Evolutionary conservation across 805 yeast species (phyloP).

Genomic region (Candida morakotiae): DNA sequence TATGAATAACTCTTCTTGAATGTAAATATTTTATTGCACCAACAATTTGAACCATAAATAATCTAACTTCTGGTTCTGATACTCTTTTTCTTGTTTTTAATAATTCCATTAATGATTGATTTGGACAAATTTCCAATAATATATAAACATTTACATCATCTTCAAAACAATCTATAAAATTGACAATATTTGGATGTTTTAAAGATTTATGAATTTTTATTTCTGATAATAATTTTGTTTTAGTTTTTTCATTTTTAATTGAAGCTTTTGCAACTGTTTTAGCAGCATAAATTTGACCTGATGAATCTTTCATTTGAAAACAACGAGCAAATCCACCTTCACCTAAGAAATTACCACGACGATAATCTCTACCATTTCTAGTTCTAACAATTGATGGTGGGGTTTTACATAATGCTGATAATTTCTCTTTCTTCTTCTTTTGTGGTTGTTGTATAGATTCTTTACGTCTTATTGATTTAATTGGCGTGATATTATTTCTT

Average conservation of each 20-base stretch:
- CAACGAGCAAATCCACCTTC: constrained; percentile 99
- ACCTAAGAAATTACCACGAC: constrained; percentile 86
- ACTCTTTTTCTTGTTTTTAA: constrained; percentile 79
- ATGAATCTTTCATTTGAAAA: constrained; percentile 90
- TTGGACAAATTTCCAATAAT: constrained; percentile 89
- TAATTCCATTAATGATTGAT: constrained; percentile 91
- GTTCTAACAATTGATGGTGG: constrained; percentile 93
- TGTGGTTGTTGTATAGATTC: constrained; percentile 18
- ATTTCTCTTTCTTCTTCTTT: constrained; percentile 81
- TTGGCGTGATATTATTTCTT: constrained; percentile 33
- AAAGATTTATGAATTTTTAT: constrained; percentile 91
- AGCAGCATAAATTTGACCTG: constrained; percentile 88
- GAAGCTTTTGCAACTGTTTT: constrained; percentile 97
- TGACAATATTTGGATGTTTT: constrained; percentile 85
- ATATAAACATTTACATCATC: constrained; percentile 94
- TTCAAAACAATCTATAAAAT: constrained; percentile 94
- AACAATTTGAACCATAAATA: constrained; percentile 83
- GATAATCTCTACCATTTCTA: constrained; percentile 81
- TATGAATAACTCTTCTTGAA: constrained; percentile 84
- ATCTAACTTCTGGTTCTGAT: constrained; percentile 88
- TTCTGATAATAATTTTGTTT: constrained; percentile 81
- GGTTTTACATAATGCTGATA: constrained; percentile 88
- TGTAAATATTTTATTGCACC: constrained; percentile 95
- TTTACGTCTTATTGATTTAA: constrained; percentile 22
- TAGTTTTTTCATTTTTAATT: constrained; percentile 84